Evolutionary conservation across 495 filamentous ascomycete genomes (phyloP).

Genomic region (Aspergillus diversus): DNA sequence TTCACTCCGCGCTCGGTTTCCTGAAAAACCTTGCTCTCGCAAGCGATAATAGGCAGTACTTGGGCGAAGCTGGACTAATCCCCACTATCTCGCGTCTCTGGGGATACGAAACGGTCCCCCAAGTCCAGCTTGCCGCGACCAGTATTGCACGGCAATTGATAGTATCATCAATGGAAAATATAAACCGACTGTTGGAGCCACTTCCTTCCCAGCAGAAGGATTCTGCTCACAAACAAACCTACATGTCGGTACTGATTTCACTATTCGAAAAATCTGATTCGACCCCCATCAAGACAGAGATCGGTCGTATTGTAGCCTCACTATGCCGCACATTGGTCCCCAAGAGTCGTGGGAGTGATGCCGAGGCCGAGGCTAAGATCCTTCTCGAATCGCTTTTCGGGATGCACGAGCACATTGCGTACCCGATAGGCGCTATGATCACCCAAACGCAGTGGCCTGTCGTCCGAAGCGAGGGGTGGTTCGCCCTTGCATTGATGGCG

Average conservation of each 20-base stretch:
- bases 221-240: conserved; percentile 47
- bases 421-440: conserved; percentile 63
- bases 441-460: conserved; percentile 70
- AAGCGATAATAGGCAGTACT: conserved; percentile 57
- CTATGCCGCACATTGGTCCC: conserved; percentile 63
- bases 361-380: conserved; percentile 12
- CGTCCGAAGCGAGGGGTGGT: conserved; percentile 72
- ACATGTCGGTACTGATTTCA: conserved; percentile 61
- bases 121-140: conserved; percentile 71
- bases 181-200: conserved; percentile 49
- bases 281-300: conserved; percentile 71
- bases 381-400: conserved; percentile 55
- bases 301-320: conserved; percentile 66
- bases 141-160: conserved; percentile 70
- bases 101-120: conserved; percentile 61
- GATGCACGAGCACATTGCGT: conserved; percentile 52
- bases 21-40: conserved; percentile 80
- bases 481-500: conserved; percentile 74
- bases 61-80: conserved; percentile 59
- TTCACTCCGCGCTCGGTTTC: conserved; percentile 72
- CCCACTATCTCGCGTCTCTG: conserved; percentile 62
- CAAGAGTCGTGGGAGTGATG: conserved; percentile 36
- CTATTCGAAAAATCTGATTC: conserved; percentile 63
- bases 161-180: conserved; percentile 60
- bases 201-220: conserved; percentile 42